Evolutionary conservation across 305 asterid species (phyloP).

Genomic region (Petunia hybrid): DNA sequence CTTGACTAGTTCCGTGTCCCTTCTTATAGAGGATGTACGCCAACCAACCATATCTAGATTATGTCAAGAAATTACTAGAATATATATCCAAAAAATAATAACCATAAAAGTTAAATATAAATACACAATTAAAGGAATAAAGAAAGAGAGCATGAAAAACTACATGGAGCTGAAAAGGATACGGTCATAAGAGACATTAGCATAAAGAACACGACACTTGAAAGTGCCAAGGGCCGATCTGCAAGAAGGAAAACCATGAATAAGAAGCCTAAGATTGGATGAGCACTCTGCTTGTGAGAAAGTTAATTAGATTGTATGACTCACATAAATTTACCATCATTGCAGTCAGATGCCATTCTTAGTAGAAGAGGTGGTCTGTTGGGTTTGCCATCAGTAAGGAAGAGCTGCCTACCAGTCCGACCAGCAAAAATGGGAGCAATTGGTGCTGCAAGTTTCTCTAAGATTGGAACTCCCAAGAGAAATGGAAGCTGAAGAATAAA

Average conservation of each 20-base stretch:
- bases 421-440: constrained; percentile 84
- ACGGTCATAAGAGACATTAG: constrained; percentile 94
- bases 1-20: constrained; percentile 82
- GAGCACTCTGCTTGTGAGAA: constrained; percentile 25
- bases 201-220: constrained; percentile 76
- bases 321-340: constrained; percentile 80
- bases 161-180: constrained; percentile 49
- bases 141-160: constrained; percentile 18
- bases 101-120: not conserved
- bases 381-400: constrained; percentile 86
- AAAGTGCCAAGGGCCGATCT: constrained; percentile 91
- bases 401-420: constrained; percentile 88
- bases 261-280: constrained; percentile 30
- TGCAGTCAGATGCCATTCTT: constrained; percentile 82
- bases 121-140: not conserved
- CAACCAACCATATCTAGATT: constrained; percentile 91
- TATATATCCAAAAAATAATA: not conserved
- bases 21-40: constrained; percentile 93
- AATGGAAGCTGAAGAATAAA: constrained; percentile 81
- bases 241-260: constrained; percentile 40
- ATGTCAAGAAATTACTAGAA: constrained; percentile 50
- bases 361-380: constrained; percentile 83
- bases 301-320: constrained; percentile 36
- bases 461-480: constrained; percentile 77
- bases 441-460: constrained; percentile 95